Evolutionary conservation across 768 basidiomycete species (phyloP).

Genomic region (Pleurotus tuoliensis): DNA sequence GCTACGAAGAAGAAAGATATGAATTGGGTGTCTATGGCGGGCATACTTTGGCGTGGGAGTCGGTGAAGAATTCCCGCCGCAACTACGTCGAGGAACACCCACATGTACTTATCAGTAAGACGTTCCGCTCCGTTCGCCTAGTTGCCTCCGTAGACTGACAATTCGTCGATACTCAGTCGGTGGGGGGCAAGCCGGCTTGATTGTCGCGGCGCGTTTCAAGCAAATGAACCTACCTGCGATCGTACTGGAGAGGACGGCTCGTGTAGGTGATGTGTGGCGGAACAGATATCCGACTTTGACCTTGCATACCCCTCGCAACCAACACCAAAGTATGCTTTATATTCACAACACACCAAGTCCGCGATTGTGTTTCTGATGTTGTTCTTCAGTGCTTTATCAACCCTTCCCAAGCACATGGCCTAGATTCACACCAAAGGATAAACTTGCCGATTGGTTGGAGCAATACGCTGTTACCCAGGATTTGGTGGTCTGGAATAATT

Average conservation of each 20-base stretch:
- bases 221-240: slow-evolving; percentile 35
- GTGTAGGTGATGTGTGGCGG: slow-evolving; percentile 40
- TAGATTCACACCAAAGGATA: slow-evolving; percentile 35
- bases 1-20: slow-evolving; percentile 9
- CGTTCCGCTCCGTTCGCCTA: neutral
- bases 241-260: slow-evolving; percentile 29
- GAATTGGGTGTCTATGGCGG: slow-evolving; percentile 27
- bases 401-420: slow-evolving; percentile 37
- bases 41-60: slow-evolving; percentile 29
- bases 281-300: slow-evolving; percentile 37
- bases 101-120: neutral
- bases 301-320: slow-evolving; percentile 28
- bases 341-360: neutral
- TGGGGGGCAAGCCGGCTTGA: slow-evolving; percentile 38
- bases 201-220: slow-evolving; percentile 37
- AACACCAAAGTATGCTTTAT: slow-evolving; percentile 11
- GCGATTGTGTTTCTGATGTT: neutral
- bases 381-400: slow-evolving; percentile 34
- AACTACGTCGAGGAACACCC: neutral
- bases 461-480: slow-evolving; percentile 37
- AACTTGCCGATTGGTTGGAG: slow-evolving; percentile 42
- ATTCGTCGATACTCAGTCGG: neutral
- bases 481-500: slow-evolving; percentile 38
- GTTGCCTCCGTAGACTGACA: neutral
- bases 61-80: slow-evolving; percentile 11